phyloP scores from a whole-genome alignment of 2,329 filamentous ascomycete species.

The Claviceps arundinis region DNA sequence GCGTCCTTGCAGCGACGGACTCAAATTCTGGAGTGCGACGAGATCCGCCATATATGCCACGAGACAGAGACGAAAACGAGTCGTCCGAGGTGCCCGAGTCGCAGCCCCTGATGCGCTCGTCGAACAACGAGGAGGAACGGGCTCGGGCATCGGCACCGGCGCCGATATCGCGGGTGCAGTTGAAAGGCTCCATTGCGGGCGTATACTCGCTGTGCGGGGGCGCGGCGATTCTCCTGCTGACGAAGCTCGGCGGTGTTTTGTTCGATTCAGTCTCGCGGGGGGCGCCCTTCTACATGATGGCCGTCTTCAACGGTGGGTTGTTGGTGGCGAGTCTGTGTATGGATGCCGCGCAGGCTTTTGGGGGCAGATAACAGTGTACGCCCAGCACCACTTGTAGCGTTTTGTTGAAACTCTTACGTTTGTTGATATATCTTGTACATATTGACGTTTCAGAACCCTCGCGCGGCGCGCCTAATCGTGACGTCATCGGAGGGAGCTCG shows the following conservation, averaged over 20 bases:
- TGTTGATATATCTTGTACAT: too few relatives aligned
- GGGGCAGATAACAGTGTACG: slow-evolving; percentile 6
- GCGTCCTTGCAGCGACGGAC: slow-evolving; percentile 49
- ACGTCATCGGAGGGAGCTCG: too few relatives aligned
- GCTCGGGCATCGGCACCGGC: not conserved
- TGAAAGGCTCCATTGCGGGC: slow-evolving; percentile 91
- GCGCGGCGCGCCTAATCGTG: too few relatives aligned
- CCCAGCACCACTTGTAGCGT: too few relatives aligned
- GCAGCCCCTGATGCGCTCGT: slow-evolving; percentile 24
- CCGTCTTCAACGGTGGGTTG: slow-evolving; percentile 66
- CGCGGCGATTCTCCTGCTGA: slow-evolving; percentile 77
- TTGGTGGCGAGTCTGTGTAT: slow-evolving; percentile 42
- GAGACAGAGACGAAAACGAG: slow-evolving; percentile 24
- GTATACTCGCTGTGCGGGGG: slow-evolving; percentile 88
- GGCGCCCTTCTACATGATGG: slow-evolving; percentile 91
- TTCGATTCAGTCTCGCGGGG: slow-evolving; percentile 66
- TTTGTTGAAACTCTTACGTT: too few relatives aligned
- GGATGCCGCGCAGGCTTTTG: slow-evolving; percentile 30
- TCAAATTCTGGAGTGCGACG: slow-evolving; percentile 14
- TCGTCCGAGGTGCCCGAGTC: slow-evolving; percentile 22
- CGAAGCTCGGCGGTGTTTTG: slow-evolving; percentile 75
- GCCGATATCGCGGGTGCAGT: slow-evolving; percentile 35
- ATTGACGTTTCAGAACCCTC: too few relatives aligned
- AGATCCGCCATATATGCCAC: slow-evolving; percentile 12
- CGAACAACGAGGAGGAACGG: slow-evolving; percentile 14